Evolutionary conservation across 768 basidiomycete species (phyloP), one percentile per base, ranked within the genome.

Genomic region (Collybia sordida): DNA sequence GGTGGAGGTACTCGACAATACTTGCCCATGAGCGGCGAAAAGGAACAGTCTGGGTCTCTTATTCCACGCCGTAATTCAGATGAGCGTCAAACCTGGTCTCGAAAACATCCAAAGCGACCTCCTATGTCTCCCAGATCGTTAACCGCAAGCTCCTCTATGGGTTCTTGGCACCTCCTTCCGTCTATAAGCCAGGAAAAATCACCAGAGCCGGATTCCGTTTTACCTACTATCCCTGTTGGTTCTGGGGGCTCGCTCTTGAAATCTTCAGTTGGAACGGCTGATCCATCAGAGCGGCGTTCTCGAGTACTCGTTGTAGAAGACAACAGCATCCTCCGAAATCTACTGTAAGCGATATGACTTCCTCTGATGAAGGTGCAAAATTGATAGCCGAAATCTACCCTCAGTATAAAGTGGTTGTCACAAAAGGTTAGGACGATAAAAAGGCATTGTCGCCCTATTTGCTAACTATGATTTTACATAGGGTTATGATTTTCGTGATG

Each of bases 291-390:
- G 35, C 68, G 71, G 15, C 71, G 67, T 4, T 74, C 83, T 54
- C 78, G 84, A 46, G 84, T 95, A 4, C 72, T 97, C 35, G 84
- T 96, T 1, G 89, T 96, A 1, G 94, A 97, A 67, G 95, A 98
- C 60, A 97, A 97, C 63, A 79, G 66, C 49, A 88, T 98, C 49
- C 80, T 97, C 51, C 82, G 93, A 45, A 83, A 81, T 59, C 73
- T 97, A 21, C 76, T 97, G 83, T 92, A 68, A 57, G 90, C 75
- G 18, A 49, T 18, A 34, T 25, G 42, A 22, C 43, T 12, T 36
- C 42, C 9, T 23, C 44, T 11, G 35, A 14, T 35, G 28, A 22
- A 25, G 9, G 1, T 24, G 34, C 6, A 31, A 14, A 54, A 31
- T 31, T 12, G 11, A 31, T 31, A 4, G 3, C 11, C 3, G 3